A percentile compares a stretch with the other conserved stretches of the same genome.
phyloP scores from a whole-genome alignment of 2,329 filamentous ascomycete species.

The Lachnellula arida region DNA sequence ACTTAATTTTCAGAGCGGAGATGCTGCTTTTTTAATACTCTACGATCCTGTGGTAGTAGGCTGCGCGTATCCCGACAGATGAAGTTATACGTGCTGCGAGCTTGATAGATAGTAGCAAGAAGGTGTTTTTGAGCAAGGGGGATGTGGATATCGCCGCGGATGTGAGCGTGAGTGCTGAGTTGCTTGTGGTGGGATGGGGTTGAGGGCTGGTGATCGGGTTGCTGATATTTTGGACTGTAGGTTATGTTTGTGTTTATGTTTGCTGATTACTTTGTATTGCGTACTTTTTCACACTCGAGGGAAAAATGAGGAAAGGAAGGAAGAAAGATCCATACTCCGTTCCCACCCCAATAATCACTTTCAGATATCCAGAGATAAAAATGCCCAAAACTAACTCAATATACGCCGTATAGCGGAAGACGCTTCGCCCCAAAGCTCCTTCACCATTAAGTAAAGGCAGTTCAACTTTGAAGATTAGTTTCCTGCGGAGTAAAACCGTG shows the following conservation, averaged over 20 bases:
- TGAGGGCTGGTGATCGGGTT: background rate
- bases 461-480: too few species aligned
- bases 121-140: background rate
- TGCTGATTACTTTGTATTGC: background rate
- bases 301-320: background rate
- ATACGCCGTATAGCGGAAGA: background rate
- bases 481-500: too few species aligned
- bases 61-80: too few species aligned
- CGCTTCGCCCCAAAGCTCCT: background rate
- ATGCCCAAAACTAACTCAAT: background rate
- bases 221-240: background rate
- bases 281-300: background rate
- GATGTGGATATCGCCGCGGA: background rate
- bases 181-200: background rate
- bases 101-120: background rate
- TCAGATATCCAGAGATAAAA: background rate
- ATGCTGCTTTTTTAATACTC: too few species aligned
- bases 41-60: too few species aligned
- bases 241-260: background rate
- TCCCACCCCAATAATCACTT: background rate
- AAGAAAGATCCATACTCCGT: background rate
- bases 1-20: too few species aligned
- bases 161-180: background rate
- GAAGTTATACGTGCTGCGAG: background rate
- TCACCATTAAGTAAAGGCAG: background rate